A percentile compares a stretch with the other conserved stretches of the same genome.
Evolutionary conservation across 768 basidiomycete genomes (phyloP).

Genomic region (Dacryopinax spathularia): DNA sequence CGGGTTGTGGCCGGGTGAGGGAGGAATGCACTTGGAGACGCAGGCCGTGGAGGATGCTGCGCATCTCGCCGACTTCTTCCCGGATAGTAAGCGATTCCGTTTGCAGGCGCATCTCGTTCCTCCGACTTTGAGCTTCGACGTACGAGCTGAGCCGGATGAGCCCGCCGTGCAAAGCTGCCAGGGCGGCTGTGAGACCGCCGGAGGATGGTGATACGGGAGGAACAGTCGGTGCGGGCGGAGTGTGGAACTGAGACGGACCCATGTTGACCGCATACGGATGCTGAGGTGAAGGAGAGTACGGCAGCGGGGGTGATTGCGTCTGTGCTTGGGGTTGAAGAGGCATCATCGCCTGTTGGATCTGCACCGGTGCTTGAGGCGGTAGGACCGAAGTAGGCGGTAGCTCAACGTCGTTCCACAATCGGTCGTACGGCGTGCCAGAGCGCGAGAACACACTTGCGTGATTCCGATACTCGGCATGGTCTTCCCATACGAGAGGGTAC

Average conservation of each 20-base stretch:
- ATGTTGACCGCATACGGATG: not conserved
- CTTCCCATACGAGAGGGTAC: conserved; percentile 1
- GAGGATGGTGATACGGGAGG: not conserved
- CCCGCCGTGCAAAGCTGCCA: not conserved
- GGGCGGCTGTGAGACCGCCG: not conserved
- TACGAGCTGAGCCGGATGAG: conserved; percentile 44
- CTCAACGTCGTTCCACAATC: not conserved
- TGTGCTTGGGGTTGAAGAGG: not conserved
- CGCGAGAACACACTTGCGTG: not conserved
- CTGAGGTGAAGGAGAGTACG: not conserved
- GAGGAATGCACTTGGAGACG: conserved; percentile 49
- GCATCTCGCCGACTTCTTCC: conserved; percentile 58
- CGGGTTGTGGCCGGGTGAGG: not conserved
- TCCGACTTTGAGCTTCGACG: conserved; percentile 45
- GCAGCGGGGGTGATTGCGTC: not conserved
- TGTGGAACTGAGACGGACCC: not conserved
- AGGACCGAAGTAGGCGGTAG: not conserved
- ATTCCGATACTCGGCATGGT: not conserved
- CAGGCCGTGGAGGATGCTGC: conserved; percentile 56
- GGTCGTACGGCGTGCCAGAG: not conserved
- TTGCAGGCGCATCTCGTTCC: conserved; percentile 49
- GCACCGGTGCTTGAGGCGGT: not conserved
- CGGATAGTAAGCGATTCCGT: conserved; percentile 58
- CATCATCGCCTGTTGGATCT: not conserved
- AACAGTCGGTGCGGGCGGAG: not conserved